Percentiles rank a stretch among this genome's conserved stretches.
These are phyloP conservation scores for Emergomyces orientalis DNA, from an alignment of 2,329 filamentous ascomycete genomes.

Conservation along the genomic window DNA sequence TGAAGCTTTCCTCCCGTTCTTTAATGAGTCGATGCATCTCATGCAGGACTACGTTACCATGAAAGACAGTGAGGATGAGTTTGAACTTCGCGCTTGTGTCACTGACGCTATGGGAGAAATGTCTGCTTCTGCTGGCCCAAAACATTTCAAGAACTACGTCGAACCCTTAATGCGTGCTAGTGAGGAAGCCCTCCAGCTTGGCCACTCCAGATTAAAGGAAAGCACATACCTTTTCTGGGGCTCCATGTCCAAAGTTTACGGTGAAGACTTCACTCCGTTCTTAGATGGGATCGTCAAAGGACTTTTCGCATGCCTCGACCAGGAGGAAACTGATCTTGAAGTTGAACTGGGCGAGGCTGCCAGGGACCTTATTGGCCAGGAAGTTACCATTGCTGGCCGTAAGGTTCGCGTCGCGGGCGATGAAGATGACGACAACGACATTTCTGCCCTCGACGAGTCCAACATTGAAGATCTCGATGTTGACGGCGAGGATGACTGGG, in stretches of 20 bases:
- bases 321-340: slow-evolving; percentile 77
- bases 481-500: slow-evolving; percentile 75
- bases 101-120: slow-evolving; percentile 92
- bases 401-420: slow-evolving; percentile 71
- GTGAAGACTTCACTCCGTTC: slow-evolving; percentile 48
- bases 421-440: slow-evolving; percentile 42
- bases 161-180: slow-evolving; percentile 83
- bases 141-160: slow-evolving; percentile 85
- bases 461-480: slow-evolving; percentile 56
- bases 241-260: slow-evolving; percentile 86
- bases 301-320: slow-evolving; percentile 74
- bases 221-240: slow-evolving; percentile 97
- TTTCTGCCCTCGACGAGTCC: slow-evolving; percentile 41
- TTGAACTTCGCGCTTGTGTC: slow-evolving; percentile 79
- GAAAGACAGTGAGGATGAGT: slow-evolving; percentile 82
- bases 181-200: slow-evolving; percentile 80
- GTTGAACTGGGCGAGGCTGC: slow-evolving; percentile 66
- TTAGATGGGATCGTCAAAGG: slow-evolving; percentile 40
- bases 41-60: slow-evolving; percentile 73
- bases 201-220: slow-evolving; percentile 84
- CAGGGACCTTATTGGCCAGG: slow-evolving; percentile 62
- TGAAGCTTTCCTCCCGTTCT: slow-evolving; percentile 79
- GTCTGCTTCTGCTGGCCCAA: slow-evolving; percentile 73
- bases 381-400: slow-evolving; percentile 70
- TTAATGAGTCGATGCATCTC: slow-evolving; percentile 81